Conservation (phyloP, 1,284 basidiomycete genomes). For the Cryptococcus floricola region DNA sequence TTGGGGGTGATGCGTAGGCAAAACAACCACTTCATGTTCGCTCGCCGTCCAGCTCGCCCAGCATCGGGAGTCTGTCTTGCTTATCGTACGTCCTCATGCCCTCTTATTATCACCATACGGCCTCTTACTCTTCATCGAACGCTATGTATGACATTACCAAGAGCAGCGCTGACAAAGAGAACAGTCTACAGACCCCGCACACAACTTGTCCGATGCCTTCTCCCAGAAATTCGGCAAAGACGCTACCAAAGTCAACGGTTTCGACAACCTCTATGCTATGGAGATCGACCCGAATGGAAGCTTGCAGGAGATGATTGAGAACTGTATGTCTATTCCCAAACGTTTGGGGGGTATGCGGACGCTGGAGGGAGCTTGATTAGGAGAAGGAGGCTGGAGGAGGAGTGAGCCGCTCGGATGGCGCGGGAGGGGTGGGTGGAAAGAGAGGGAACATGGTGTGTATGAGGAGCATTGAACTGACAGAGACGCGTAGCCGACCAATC, state of each 20-base stretch:
- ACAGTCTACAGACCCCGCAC: conserved; percentile 96
- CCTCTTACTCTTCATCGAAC: not conserved
- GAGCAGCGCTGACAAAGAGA: not conserved
- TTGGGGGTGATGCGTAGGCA: conserved; percentile 56
- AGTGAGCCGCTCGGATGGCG: not conserved
- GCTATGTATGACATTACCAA: not conserved
- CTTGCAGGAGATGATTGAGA: conserved; percentile 98
- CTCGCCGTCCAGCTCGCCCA: conserved; percentile 89
- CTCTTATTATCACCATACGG: not conserved
- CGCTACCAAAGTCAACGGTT: conserved; percentile 98
- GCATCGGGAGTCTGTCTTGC: conserved; percentile 80
- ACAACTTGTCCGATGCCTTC: conserved; percentile 98
- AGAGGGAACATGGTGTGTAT: not conserved
- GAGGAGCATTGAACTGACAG: not conserved
- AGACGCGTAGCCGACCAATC: conserved; percentile 34
- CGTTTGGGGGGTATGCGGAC: not conserved
- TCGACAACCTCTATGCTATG: conserved; percentile 96
- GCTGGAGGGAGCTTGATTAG: not conserved
- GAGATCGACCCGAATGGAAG: conserved; percentile 97
- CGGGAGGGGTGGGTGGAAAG: not conserved
- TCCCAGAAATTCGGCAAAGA: conserved; percentile 99
- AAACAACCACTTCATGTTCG: conserved; percentile 93
- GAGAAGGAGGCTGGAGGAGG: not conserved
- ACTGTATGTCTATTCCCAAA: conserved; percentile 59
- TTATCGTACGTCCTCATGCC: conserved; percentile 65